Base-by-base conservation (phyloP, 768 basidiomycete genomes). In the Boletus insuetus region DNA sequence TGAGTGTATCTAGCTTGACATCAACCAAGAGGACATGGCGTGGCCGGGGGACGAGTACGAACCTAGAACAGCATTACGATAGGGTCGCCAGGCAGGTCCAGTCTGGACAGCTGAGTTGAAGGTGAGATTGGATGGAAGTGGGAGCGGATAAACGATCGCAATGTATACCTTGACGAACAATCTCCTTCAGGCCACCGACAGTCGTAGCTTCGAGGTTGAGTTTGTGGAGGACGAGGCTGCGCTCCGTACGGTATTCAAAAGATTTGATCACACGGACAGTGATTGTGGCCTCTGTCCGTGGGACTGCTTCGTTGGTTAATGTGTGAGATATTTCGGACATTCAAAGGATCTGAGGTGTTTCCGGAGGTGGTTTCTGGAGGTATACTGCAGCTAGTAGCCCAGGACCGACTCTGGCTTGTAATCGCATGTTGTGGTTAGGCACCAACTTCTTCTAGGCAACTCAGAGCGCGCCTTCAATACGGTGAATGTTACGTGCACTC, bases 241-340 rank as follows among this genome's bases (percentile, higher is more conserved):
- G 87, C 68, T 93, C 89, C 51, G 94, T 98, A 52, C 96, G 83
- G 71, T 84, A 98, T 66, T 85, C 86, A 69, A 99, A 96, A 19
- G 91, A 94, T 69, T 99, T 99, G 76, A 99, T 91, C 58, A 98
- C 80, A 32, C 96, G 86, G 46, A 98, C 71, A 8, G 96, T 98
- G 54, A 98, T 74, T 6, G 92, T 94, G 20, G 93, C 92, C 57
- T 84, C 78, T 3, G 87, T 86, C 61, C 74, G 79, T 11, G 92
- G 88, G 3, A 80, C 77, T 29, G 83, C 77, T 50, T 80, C 74
- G 73, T 87, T 94, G 41, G 86, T 85, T 40, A 85, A 77, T 34
- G 72, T 63, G 52, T 79, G 76, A 46, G 75, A 74, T 60, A 74
- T 72, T 54, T 60, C 64, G 13, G 69, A 62, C 74, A 74, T 75